phyloP scores from a whole-genome alignment of 75 land plant species.

The Picea sitchensis region DNA sequence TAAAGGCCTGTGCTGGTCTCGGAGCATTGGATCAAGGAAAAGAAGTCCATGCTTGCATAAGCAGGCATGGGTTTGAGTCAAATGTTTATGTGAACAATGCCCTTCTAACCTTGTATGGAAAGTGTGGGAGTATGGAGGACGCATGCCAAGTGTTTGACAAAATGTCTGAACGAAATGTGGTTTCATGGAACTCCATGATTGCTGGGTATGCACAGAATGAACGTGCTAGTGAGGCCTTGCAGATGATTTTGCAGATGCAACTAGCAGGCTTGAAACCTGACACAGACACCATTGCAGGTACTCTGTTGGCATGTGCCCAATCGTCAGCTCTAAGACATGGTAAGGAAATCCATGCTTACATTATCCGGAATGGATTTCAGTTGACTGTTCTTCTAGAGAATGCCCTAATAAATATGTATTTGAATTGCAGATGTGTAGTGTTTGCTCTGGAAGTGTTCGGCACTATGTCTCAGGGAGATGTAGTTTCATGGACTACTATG shows the following conservation, averaged over 20 bases:
- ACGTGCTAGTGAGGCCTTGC: slow-evolving; percentile 12
- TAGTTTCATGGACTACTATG: slow-evolving; percentile 63
- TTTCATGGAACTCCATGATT: slow-evolving; percentile 39
- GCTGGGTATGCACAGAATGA: slow-evolving; percentile 20
- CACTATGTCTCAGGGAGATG: slow-evolving; percentile 26
- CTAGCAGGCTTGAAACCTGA: slow-evolving; percentile 15
- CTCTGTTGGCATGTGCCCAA: slow-evolving; percentile 1
- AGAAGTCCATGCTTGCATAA: slow-evolving; percentile 16
- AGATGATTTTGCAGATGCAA: slow-evolving; percentile 13
- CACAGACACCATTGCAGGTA: slow-evolving; percentile 19
- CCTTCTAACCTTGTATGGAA: slow-evolving; percentile 29
- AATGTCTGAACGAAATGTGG: slow-evolving; percentile 22
- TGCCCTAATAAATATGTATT: slow-evolving; percentile 66
- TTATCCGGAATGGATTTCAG: slow-evolving; percentile 22
- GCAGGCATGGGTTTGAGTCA: slow-evolving; percentile 18
- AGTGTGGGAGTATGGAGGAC: slow-evolving; percentile 24
- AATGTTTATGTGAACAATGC: slow-evolving; percentile 31
- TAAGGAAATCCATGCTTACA: slow-evolving; percentile 33
- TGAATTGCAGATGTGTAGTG: slow-evolving; percentile 55
- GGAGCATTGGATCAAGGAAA: slow-evolving; percentile 16
- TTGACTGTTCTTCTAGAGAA: slow-evolving; percentile 36
- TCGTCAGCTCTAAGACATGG: slow-evolving; percentile 15
- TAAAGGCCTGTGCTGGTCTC: slow-evolving; percentile 23
- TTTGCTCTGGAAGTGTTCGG: slow-evolving; percentile 42
- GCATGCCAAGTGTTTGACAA: slow-evolving; percentile 23